Conservation (phyloP, 192 early-diverging fungal species). For the Entomortierella parvispora region DNA sequence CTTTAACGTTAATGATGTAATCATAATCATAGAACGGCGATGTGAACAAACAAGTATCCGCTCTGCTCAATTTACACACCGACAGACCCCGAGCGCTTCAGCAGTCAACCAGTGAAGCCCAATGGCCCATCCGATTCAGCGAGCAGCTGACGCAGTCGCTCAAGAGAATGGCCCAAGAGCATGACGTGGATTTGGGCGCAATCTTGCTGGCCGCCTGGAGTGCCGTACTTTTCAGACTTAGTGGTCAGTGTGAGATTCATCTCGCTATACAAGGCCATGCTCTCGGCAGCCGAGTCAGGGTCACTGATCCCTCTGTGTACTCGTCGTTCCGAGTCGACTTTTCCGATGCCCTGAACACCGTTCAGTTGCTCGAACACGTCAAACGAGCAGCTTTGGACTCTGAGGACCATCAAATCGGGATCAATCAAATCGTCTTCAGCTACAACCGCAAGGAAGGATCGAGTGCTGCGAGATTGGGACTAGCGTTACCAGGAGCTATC, state of each 20-base stretch:
- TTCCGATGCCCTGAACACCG: slow-evolving; percentile 4
- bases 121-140: slow-evolving; percentile 5
- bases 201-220: slow-evolving; percentile 10
- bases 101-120: not conserved
- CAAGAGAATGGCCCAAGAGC: slow-evolving; percentile 2
- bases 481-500: not conserved
- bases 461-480: not conserved
- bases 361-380: slow-evolving; percentile 14
- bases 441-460: not conserved
- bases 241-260: slow-evolving; percentile 4
- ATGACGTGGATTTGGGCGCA: not conserved
- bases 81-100: slow-evolving; percentile 1
- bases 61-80: slow-evolving; percentile 4
- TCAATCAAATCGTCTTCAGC: slow-evolving; percentile 2
- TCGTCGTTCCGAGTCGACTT: slow-evolving; percentile 2
- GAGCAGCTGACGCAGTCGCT: slow-evolving; percentile 9
- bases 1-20: not conserved
- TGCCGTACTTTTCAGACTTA: slow-evolving; percentile 7
- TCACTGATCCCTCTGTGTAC: not conserved
- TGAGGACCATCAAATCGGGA: not conserved
- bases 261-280: slow-evolving; percentile 1
- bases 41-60: not conserved
- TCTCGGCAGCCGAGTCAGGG: too few species aligned
- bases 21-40: slow-evolving; percentile 7
- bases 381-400: slow-evolving; percentile 2